Conservation (phyloP, 2,329 filamentous ascomycete species). For the Coniochaeta ligniaria region DNA sequence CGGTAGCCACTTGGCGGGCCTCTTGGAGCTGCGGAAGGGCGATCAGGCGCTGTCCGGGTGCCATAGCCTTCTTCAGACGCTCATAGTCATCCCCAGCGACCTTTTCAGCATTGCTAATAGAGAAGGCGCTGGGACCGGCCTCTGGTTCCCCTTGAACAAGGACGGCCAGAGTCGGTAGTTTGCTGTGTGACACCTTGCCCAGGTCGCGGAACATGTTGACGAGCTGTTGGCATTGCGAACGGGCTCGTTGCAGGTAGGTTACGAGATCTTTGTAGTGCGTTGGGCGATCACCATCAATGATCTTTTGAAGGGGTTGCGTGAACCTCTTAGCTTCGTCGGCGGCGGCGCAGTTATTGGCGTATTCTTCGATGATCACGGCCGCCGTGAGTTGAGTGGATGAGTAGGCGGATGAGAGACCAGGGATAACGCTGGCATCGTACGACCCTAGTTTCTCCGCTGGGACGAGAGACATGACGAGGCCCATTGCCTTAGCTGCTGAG, state of each 20-base stretch:
- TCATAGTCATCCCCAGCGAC: constrained; percentile 83
- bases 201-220: constrained; percentile 88
- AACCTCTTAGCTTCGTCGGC: constrained; percentile 50
- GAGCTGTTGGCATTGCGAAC: constrained; percentile 85
- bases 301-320: constrained; percentile 57
- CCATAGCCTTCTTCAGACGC: constrained; percentile 78
- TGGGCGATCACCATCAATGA: constrained; percentile 78
- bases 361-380: constrained; percentile 82
- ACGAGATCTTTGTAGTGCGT: constrained; percentile 82
- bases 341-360: constrained; percentile 53
- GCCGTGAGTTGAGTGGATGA: constrained; percentile 83
- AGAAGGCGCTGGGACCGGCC: constrained; percentile 89
- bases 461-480: constrained; percentile 71
- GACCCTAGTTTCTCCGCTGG: constrained; percentile 54
- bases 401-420: constrained; percentile 62
- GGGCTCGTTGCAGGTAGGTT: constrained; percentile 80
- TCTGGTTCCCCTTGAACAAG: constrained; percentile 90
- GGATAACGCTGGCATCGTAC: constrained; percentile 59
- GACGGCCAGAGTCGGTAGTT: constrained; percentile 75
- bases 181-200: constrained; percentile 68
- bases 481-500: constrained; percentile 80
- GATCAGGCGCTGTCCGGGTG: constrained; percentile 80
- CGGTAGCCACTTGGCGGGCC: constrained; percentile 61
- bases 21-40: constrained; percentile 73
- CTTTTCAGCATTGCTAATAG: constrained; percentile 78